A percentile compares a stretch with the other conserved stretches of the same genome.
Evolutionary conservation across 1,284 basidiomycete species (phyloP).

Genomic region (Trichosporon sp.): DNA sequence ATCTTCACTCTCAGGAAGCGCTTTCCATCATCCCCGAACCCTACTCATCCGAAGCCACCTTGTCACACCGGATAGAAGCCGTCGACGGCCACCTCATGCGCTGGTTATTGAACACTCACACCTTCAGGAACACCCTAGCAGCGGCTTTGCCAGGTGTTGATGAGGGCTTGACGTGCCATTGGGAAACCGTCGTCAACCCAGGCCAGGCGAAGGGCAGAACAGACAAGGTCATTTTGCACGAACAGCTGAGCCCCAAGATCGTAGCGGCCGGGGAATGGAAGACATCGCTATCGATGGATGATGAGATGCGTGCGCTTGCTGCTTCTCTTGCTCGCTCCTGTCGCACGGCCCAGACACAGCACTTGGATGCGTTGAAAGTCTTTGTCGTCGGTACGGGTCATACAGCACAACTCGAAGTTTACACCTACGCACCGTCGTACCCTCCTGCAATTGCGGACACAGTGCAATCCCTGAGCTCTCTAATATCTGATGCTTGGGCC

Average conservation of each 20-base stretch:
- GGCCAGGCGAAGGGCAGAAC: background rate
- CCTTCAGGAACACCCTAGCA: background rate
- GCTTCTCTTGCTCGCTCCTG: background rate
- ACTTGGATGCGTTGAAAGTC: background rate
- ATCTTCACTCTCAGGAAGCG: background rate
- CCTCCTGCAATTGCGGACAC: background rate
- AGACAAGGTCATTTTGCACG: background rate
- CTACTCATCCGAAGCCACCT: background rate
- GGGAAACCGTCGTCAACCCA: background rate
- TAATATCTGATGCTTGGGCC: background rate
- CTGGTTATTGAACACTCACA: background rate
- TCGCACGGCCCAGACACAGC: background rate
- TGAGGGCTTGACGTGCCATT: background rate
- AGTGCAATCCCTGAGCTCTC: background rate
- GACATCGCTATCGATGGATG: background rate
- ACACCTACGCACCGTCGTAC: background rate
- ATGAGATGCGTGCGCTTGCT: background rate
- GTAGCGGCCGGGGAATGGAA: background rate
- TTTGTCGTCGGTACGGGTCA: background rate
- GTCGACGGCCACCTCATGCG: background rate
- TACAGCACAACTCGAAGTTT: background rate
- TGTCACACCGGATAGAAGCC: background rate
- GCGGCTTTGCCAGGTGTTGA: background rate
- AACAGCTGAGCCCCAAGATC: background rate
- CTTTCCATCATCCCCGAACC: background rate